A percentile compares a stretch with the other conserved stretches of the same genome.
phyloP scores from a whole-genome alignment of 805 yeast species.

The Schwanniomyces pseudopolymorphus region DNA sequence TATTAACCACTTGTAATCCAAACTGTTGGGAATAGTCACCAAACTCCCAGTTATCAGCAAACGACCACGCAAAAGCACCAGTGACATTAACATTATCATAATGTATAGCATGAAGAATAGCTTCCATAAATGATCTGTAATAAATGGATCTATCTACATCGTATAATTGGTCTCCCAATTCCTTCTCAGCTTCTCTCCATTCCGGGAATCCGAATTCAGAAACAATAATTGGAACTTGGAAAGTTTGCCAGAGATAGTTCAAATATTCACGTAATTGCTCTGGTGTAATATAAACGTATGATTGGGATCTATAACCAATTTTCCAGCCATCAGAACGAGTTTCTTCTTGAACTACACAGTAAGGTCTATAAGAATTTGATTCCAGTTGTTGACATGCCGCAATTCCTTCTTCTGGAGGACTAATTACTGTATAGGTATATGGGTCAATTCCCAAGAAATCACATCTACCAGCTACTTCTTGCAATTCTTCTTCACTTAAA shows the following conservation, averaged over 20 bases:
- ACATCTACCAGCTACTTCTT: slow-evolving; percentile 17
- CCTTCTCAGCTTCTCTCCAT: slow-evolving; percentile 26
- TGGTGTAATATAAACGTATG: slow-evolving; percentile 21
- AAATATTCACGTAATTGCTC: slow-evolving; percentile 22
- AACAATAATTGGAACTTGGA: slow-evolving; percentile 23
- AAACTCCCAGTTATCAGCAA: slow-evolving; percentile 35
- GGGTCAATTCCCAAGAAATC: slow-evolving; percentile 36
- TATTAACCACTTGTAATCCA: slow-evolving; percentile 25
- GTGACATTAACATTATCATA: slow-evolving; percentile 24
- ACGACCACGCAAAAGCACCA: slow-evolving; percentile 33
- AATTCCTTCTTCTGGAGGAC: slow-evolving; percentile 19
- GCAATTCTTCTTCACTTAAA: slow-evolving; percentile 24
- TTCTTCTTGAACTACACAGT: slow-evolving; percentile 17
- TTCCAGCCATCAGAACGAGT: slow-evolving; percentile 17
- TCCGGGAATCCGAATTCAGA: slow-evolving; percentile 36
- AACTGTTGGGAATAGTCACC: slow-evolving; percentile 21
- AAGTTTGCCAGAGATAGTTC: slow-evolving; percentile 23
- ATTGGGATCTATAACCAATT: slow-evolving; percentile 19
- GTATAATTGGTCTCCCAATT: slow-evolving; percentile 20
- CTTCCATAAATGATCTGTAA: slow-evolving; percentile 25
- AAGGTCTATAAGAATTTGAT: slow-evolving; percentile 21
- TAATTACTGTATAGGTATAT: slow-evolving; percentile 20
- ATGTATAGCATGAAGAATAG: slow-evolving; percentile 20
- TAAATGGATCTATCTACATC: slow-evolving; percentile 29
- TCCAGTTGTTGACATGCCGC: slow-evolving; percentile 21